Base-by-base conservation (phyloP, 2,329 filamentous ascomycete species). In the Nemania diffusa region DNA sequence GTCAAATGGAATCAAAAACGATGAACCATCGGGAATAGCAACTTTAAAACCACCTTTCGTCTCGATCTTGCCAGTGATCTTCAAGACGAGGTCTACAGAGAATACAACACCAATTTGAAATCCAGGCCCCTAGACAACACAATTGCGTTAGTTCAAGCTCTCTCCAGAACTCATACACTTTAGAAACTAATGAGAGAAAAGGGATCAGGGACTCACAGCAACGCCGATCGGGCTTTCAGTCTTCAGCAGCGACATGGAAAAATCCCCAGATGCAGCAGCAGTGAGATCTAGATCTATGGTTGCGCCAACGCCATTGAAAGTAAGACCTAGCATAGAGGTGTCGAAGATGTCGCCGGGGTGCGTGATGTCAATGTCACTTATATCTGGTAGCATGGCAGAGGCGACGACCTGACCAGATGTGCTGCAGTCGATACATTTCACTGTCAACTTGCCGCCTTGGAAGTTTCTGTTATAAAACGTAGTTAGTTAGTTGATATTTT, bases 261-360 rank as follows among this genome's bases (percentile, higher is more conserved):
- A 73, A 26, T 71, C 62, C 15, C 71, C 70, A 11, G 67, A 59
- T 5, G 58, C 62, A 2, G 42, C 64, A 1, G 71, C 69, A 1
- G 63, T 62, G 34, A 76, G 17, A 29, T 67, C 68, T 1, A 76
- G 37, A n/a, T 75, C 67, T 15, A 76, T 58, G 9, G 68, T 67
- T 2, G 71, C 74, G 11, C 73, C 72, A 13, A 76, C 74, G 7
- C 75, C 75, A 17, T 73, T 67, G 67, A 76, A 76, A 13, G 63
- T 68, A 17, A 76, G 53, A 0, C 70, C 70, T 3, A 76, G 26
- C 42, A 69, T 69, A 26, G 73, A 71, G 4, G 73, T 64, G 48
- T 74, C 69, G 57, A 76, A 70, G 15, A 72, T 73, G 50, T 76
- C 71, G 3, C 42, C 29, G 0, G 71, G 57, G 27, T 76, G 67